A percentile compares a stretch with the other conserved stretches of the same genome.
Evolutionary conservation across 2,329 filamentous ascomycete genomes (phyloP).

Genomic region (Alternaria dauci): DNA sequence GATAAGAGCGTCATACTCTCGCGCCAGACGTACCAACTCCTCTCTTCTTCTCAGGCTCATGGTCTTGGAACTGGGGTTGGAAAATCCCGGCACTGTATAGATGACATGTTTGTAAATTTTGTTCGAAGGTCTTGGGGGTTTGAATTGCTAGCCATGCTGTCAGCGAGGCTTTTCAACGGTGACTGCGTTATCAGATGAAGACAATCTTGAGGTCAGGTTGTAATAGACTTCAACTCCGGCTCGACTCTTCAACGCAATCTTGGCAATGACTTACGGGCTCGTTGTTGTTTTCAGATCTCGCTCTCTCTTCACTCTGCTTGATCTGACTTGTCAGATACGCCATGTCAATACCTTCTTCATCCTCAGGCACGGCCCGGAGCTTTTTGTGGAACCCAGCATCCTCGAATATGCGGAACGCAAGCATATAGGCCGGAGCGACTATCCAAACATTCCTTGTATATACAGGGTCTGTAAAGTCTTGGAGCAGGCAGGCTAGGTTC

Average conservation of each 20-base stretch:
- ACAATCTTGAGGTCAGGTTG: neutral
- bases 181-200: too few relatives aligned
- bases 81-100: constrained; percentile 87
- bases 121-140: constrained; percentile 66
- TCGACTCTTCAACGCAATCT: neutral
- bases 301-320: constrained; percentile 58
- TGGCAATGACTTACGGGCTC: constrained; percentile 52
- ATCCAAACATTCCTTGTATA: constrained; percentile 82
- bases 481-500: constrained; percentile 77
- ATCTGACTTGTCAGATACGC: constrained; percentile 64
- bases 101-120: constrained; percentile 89
- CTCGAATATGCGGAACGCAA: constrained; percentile 85
- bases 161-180: constrained; percentile 7
- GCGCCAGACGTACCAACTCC: constrained; percentile 76
- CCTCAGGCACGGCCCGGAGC: constrained; percentile 76
- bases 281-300: constrained; percentile 47
- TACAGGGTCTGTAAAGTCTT: constrained; percentile 80
- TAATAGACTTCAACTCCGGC: neutral
- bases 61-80: constrained; percentile 86
- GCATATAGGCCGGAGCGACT: constrained; percentile 81
- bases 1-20: constrained; percentile 81
- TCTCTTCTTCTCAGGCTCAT: constrained; percentile 75
- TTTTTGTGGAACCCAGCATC: constrained; percentile 76
- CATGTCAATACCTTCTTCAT: constrained; percentile 78
- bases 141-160: constrained; percentile 58